Conservation (phyloP, 768 basidiomycete species). For the Dacryopinax primogenitus region DNA sequence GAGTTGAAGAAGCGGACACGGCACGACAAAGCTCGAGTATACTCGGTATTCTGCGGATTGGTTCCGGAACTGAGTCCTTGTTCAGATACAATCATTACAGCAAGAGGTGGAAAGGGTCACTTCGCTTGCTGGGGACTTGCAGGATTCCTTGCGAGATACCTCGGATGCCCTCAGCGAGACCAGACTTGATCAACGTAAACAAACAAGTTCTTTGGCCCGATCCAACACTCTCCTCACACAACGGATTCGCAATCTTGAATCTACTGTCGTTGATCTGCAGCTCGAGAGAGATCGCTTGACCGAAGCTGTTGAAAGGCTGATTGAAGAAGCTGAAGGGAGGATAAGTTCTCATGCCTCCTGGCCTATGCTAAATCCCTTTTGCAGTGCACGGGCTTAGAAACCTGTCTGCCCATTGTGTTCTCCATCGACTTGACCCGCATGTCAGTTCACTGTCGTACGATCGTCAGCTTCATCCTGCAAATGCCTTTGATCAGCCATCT, state of each 20-base stretch:
- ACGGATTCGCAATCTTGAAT: not conserved
- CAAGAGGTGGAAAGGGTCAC: not conserved
- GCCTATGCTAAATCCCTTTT: not conserved
- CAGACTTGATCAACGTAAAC: not conserved
- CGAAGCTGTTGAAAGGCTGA: not conserved
- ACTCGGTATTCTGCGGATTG: not conserved
- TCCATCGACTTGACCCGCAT: not conserved
- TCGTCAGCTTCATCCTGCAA: not conserved
- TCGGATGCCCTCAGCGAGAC: not conserved
- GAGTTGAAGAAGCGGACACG: conserved; percentile 2
- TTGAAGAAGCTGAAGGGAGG: not conserved
- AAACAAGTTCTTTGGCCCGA: not conserved
- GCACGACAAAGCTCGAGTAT: not conserved
- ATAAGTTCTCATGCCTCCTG: not conserved
- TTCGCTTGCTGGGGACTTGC: not conserved
- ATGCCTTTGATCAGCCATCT: not conserved
- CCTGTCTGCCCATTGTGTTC: not conserved
- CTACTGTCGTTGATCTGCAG: not conserved
- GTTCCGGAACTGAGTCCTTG: not conserved
- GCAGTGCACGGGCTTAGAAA: not conserved
- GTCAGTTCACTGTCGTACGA: not conserved
- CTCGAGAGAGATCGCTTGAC: not conserved
- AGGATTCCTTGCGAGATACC: not conserved
- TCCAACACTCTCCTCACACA: not conserved
- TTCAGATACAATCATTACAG: not conserved